Conservation (phyloP, 495 filamentous ascomycete species). For the Aspergillus leporis region DNA sequence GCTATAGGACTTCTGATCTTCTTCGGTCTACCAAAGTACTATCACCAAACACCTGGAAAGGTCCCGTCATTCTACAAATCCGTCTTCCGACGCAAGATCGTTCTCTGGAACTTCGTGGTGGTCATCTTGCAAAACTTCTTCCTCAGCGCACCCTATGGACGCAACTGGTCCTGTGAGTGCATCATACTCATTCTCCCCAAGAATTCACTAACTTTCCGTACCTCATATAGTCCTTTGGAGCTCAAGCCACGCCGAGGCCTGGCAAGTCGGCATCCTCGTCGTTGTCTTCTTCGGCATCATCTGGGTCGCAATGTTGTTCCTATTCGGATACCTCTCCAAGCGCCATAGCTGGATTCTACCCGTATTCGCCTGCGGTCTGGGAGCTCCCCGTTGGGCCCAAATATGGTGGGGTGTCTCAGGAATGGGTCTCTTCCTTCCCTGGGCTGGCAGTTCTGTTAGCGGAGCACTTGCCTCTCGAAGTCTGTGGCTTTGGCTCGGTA, state of each 20-base stretch:
- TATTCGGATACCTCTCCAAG: constrained; percentile 44
- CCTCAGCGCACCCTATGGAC: constrained; percentile 49
- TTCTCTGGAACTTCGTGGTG: constrained; percentile 52
- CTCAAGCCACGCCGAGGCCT: constrained; percentile 43
- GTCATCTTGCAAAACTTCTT: constrained; percentile 53
- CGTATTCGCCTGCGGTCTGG: constrained; percentile 51
- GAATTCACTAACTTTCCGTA: constrained; percentile 9
- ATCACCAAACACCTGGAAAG: constrained; percentile 62
- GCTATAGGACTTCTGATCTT: constrained; percentile 41
- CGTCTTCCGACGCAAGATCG: constrained; percentile 48
- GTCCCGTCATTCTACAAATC: constrained; percentile 59
- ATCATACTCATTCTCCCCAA: neutral
- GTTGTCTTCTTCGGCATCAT: constrained; percentile 46
- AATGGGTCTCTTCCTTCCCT: constrained; percentile 47
- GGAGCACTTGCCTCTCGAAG: constrained; percentile 49
- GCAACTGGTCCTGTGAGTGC: constrained; percentile 51
- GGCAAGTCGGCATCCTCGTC: constrained; percentile 47
- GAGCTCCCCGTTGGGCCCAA: constrained; percentile 52
- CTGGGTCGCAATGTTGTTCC: constrained; percentile 41
- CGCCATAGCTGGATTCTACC: constrained; percentile 53
- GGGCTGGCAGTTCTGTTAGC: constrained; percentile 45
- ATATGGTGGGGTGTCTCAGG: constrained; percentile 55
- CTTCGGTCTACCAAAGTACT: constrained; percentile 50
- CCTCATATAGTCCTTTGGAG: constrained; percentile 44
- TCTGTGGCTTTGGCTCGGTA: constrained; percentile 54